These are phyloP conservation scores for Gaultheria prostrata DNA, from an alignment of 148 eudicot genomes.

Conservation along the genomic window DNA sequence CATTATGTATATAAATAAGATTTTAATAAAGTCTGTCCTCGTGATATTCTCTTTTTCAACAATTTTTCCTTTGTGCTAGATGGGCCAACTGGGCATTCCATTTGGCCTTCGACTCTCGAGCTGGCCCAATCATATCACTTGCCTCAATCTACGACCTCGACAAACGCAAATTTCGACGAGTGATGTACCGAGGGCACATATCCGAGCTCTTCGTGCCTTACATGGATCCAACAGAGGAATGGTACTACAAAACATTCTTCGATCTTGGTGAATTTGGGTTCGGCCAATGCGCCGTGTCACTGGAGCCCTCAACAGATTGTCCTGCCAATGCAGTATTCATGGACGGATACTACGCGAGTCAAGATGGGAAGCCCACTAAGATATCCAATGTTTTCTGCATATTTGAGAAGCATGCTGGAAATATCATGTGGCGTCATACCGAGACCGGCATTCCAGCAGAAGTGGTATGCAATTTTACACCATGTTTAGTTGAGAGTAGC, in stretches of 20 bases:
- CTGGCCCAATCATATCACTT: neutral
- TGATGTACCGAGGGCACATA: neutral
- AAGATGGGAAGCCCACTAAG: neutral
- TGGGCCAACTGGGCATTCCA: conserved; percentile 7
- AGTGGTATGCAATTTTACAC: neutral
- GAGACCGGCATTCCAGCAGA: neutral
- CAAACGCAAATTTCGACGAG: neutral
- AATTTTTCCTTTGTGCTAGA: neutral
- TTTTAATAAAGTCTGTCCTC: no score
- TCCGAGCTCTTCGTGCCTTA: conserved; percentile 12
- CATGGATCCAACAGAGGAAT: conserved; percentile 10
- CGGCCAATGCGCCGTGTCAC: neutral
- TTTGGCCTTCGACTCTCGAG: neutral
- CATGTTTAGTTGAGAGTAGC: no score
- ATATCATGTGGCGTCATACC: conserved; percentile 7
- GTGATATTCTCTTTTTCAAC: no score
- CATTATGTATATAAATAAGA: neutral
- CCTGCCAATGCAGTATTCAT: neutral
- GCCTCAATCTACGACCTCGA: neutral
- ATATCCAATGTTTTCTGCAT: neutral
- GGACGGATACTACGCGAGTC: neutral
- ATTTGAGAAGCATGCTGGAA: neutral
- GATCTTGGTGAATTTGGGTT: conserved; percentile 2
- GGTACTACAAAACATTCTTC: conserved; percentile 5
- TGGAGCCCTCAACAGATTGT: neutral